Conservation (phyloP, 768 basidiomycete genomes). For the Mrakia frigida region DNA sequence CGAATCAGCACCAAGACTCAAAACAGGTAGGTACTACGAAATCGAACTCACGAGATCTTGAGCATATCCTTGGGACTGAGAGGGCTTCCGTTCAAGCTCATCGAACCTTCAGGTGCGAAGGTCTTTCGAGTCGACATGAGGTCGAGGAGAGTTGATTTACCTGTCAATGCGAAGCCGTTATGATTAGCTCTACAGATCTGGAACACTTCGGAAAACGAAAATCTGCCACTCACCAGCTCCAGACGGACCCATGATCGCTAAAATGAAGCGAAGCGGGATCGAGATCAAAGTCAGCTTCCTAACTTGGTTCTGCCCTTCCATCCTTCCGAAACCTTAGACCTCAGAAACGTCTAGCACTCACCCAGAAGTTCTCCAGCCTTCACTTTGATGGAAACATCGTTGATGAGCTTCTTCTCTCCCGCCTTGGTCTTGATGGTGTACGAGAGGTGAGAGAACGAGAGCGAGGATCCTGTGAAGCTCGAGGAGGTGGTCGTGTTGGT, state of each 20-base stretch:
- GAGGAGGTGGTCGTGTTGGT: background rate
- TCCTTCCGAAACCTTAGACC: too few relatives aligned
- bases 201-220: too few relatives aligned
- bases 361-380: slow-evolving; percentile 38
- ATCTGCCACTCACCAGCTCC: slow-evolving; percentile 33
- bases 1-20: slow-evolving; percentile 30
- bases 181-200: background rate
- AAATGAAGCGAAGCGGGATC: background rate
- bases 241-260: slow-evolving; percentile 21
- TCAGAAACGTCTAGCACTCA: background rate
- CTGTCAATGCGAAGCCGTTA: background rate
- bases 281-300: background rate
- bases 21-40: background rate
- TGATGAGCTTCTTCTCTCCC: slow-evolving; percentile 31
- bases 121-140: slow-evolving; percentile 11
- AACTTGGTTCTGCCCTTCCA: background rate
- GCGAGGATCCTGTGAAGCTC: background rate
- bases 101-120: background rate
- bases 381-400: slow-evolving; percentile 31
- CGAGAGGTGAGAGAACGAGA: slow-evolving; percentile 1
- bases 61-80: background rate
- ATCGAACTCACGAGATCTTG: background rate
- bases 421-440: slow-evolving; percentile 18
- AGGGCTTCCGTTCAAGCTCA: slow-evolving; percentile 5
- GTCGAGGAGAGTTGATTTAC: slow-evolving; percentile 26